A percentile compares a stretch with the other conserved stretches of the same genome.
Conservation (phyloP, 2,329 filamentous ascomycete genomes). For the Coniella lustricola region DNA sequence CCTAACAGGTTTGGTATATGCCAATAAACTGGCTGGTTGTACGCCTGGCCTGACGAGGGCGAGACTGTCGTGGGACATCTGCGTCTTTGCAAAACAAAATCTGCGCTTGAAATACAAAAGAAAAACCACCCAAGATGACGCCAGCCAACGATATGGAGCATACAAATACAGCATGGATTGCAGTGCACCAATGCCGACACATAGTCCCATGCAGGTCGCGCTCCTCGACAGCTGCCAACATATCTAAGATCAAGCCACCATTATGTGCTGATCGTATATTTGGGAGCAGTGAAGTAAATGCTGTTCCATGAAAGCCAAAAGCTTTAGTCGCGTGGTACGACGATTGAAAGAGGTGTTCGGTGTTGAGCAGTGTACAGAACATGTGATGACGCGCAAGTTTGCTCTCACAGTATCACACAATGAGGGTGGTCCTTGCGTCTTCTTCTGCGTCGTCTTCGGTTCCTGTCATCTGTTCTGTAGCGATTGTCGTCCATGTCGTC, state of each 20-base stretch:
- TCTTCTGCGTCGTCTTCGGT: constrained; percentile 9
- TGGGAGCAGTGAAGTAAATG: too few relatives aligned
- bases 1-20: not conserved
- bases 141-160: not conserved
- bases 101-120: not conserved
- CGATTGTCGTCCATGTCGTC: constrained; percentile 4
- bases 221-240: not conserved
- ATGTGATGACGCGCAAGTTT: not conserved
- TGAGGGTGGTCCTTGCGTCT: constrained; percentile 14
- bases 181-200: not conserved
- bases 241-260: not conserved
- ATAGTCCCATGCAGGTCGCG: not conserved
- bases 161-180: not conserved
- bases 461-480: constrained; percentile 12
- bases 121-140: not conserved
- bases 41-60: not conserved
- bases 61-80: constrained; percentile 1
- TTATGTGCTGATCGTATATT: too few relatives aligned
- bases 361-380: constrained; percentile 1
- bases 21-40: not conserved
- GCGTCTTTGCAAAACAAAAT: not conserved
- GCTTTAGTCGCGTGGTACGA: too few relatives aligned
- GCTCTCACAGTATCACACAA: constrained; percentile 14
- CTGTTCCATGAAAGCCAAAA: not conserved
- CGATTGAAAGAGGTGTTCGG: not conserved